Base-by-base conservation (phyloP, 2,329 filamentous ascomycete genomes). In the Nemania sp. region DNA sequence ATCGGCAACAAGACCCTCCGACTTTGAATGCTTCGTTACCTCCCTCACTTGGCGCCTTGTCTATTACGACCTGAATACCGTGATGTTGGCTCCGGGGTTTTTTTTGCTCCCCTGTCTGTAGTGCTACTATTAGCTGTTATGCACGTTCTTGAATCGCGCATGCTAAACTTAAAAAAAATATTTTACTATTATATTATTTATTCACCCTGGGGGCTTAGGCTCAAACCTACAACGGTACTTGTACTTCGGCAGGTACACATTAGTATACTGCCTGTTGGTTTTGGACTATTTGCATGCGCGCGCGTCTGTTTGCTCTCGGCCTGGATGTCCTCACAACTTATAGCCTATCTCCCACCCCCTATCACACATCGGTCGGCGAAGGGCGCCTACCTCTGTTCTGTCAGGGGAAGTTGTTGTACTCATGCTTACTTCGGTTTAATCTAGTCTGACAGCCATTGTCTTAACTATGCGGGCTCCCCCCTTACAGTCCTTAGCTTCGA, bases 1-100 rank as follows among this genome's bases (percentile, higher is more conserved):
- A 22, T 69, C 63, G 67, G 67, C 64, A 45, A 60, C 22, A 63
- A 67, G 59, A 69, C 49, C 32, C 41, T 29, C 67, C 67, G 67
- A 56, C 49, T 41, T 53, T 20, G n/a, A 29, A 47, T 32, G 38
- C 24, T 56, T 63, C 11, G 24, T 32, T 41, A n/a, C 10, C 47
- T 61, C 27, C n/a, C 38, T 45, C 41, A 45, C 26, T 27, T 54
- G 55, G 24, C 38, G 47, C 24, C 55, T 43, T 27, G 20, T 29
- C 47, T 45, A 55, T 51, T 13, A 3, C 22, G n/a, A 62, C 49
- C 8, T 35, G 18, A 38, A 47, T 60, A 27, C 51, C 13, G 54
- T 51, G 22, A 60, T 45, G 29, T 24, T 22, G 27, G 35, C 29
- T 52, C 24, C 57, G 41, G 32, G 47, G 38, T 56, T 65, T 27